Evolutionary conservation across 2,329 filamentous ascomycete species (phyloP), one percentile per base, ranked within the genome.

Genomic region (Ophiostoma quercus): DNA sequence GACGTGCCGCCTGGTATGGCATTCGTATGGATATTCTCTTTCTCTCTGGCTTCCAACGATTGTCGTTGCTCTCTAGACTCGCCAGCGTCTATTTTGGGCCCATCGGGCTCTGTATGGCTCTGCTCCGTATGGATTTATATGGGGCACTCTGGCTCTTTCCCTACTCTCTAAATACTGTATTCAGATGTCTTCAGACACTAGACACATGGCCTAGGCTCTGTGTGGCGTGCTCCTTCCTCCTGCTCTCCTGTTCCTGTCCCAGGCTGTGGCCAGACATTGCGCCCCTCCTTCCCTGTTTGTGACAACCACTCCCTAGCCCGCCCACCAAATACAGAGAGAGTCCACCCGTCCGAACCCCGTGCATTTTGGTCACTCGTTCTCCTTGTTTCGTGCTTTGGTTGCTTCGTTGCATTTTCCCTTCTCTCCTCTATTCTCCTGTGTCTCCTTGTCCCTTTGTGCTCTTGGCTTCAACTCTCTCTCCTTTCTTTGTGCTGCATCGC

Each of bases 211-310:
- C 32, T 19, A 65, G 32, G 34, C 16, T 63, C 60, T 19, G 32
- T 8, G 32, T 37, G 29, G 60, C 60, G 60, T 63, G n/a, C 16
- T 32, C 60, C 37, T 54, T 41, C 37, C 54, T 57, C n/a, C 51
- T 47, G 43, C n/a, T 57, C 51, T 57, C n/a, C 51, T 57, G 51
- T 14, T 57, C n/a, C 22, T 25, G 19, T 37, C 25, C 43, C 39
- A 67, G 19, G 7, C 41, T 47, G 22, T 47, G 19, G 51, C 60
- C 65, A 57, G 16, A 32, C 39, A 39, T 57, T 41, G 66, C 68
- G 68, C 68, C 70, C 70, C 70, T 71, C 70, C 70, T 71, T 69
- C 62, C 70, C 68, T 62, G 37, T 68, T 68, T 71, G 70, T 71
- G 63, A 67, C 67, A 67, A 67, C 43, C 43, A 47, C 63, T 60